Conservation (phyloP, 2,329 filamentous ascomycete species). For the Periconia macrospinosa region DNA sequence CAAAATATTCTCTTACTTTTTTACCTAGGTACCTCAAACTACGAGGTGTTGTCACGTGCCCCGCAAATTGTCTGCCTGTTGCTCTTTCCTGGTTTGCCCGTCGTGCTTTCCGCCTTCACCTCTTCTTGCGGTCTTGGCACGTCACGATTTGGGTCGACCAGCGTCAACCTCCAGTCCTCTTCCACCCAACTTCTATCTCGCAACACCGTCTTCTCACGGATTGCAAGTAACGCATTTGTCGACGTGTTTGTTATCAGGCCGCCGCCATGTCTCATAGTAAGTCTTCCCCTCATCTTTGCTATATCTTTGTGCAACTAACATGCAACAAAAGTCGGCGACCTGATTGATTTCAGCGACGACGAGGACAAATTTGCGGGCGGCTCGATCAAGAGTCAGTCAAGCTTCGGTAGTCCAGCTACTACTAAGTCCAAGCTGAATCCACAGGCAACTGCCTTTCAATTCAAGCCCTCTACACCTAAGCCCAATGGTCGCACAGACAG, state of each 20-base stretch:
- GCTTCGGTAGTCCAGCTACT: too few relatives aligned
- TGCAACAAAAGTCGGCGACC: too few relatives aligned
- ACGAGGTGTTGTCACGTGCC: not conserved
- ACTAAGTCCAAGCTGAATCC: not conserved
- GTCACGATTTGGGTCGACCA: not conserved
- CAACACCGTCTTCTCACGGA: not conserved
- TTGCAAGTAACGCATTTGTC: not conserved
- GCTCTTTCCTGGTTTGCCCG: not conserved
- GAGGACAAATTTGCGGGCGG: too few relatives aligned
- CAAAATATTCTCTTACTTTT: too few relatives aligned
- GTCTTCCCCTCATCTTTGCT: not conserved
- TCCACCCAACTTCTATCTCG: not conserved
- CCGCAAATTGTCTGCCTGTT: not conserved
- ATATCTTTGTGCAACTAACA: not conserved
- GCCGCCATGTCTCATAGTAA: not conserved
- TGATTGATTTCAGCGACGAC: too few relatives aligned
- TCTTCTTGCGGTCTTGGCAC: not conserved
- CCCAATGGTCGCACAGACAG: slow-evolving; percentile 1
- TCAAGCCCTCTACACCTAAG: not conserved
- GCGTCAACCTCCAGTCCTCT: not conserved
- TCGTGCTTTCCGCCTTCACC: not conserved
- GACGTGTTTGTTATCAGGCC: not conserved
- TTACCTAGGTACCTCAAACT: too few relatives aligned
- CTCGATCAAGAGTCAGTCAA: too few relatives aligned
- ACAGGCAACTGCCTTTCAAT: not conserved